phyloP scores from a whole-genome alignment of 2,329 filamentous ascomycete species.

The Fusarium ambrosium region DNA sequence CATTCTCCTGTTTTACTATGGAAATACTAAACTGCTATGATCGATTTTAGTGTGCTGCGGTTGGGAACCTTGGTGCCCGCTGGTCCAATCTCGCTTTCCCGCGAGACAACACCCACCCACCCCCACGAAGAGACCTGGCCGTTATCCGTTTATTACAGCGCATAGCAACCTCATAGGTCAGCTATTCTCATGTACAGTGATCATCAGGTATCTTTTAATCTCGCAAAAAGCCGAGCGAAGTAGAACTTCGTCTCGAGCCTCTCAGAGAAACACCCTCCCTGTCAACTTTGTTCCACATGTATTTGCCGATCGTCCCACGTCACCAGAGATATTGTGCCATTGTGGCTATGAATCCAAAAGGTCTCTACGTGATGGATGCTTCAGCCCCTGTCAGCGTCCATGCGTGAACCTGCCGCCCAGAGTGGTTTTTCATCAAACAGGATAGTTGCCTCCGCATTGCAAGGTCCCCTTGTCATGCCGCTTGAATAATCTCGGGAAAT shows the following conservation, averaged over 20 bases:
- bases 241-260: neutral
- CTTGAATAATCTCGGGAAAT: neutral
- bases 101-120: neutral
- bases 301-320: neutral
- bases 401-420: neutral
- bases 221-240: neutral
- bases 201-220: neutral
- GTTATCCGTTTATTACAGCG: neutral
- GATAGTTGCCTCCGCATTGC: neutral
- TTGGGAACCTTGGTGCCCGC: neutral
- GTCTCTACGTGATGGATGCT: neutral
- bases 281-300: neutral
- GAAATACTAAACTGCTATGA: neutral
- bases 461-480: neutral
- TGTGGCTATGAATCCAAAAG: neutral
- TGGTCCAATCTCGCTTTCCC: neutral
- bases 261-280: neutral
- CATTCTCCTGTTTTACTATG: neutral
- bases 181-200: neutral
- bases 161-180: neutral
- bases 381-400: neutral
- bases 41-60: neutral
- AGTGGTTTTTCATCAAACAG: neutral
- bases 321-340: neutral
- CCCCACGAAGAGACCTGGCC: neutral